Percentiles rank a stretch among this genome's conserved stretches.
These are phyloP conservation scores for Lactarius akahatsu DNA, from an alignment of 768 basidiomycete genomes.

Conservation along the genomic window DNA sequence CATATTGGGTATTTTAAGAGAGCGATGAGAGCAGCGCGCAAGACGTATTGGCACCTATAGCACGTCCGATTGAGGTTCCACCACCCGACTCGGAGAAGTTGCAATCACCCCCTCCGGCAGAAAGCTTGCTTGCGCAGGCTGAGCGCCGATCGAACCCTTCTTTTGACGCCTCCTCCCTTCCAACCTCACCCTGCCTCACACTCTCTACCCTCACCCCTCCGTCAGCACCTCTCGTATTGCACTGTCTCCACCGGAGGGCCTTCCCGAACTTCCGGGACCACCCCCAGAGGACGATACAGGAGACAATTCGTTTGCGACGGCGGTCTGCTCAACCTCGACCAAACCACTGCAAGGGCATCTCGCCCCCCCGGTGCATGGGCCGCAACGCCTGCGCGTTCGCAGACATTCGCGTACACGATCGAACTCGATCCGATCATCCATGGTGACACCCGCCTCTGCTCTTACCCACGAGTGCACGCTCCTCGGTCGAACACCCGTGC, in stretches of 20 bases:
- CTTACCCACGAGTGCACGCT: slow-evolving; percentile 21
- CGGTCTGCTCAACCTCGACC: slow-evolving; percentile 31
- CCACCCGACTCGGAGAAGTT: slow-evolving; percentile 18
- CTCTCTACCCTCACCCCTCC: slow-evolving; percentile 39
- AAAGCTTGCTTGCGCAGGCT: not conserved
- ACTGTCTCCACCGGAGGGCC: slow-evolving; percentile 55
- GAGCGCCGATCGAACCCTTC: slow-evolving; percentile 4
- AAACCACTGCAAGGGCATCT: slow-evolving; percentile 45
- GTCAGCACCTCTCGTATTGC: slow-evolving; percentile 41
- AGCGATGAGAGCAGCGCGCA: slow-evolving; percentile 41
- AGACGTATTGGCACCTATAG: slow-evolving; percentile 16
- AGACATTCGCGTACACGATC: slow-evolving; percentile 18
- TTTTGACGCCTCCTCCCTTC: not conserved
- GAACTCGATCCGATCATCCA: slow-evolving; percentile 19
- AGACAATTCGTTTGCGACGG: slow-evolving; percentile 31
- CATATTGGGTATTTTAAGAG: slow-evolving; percentile 31
- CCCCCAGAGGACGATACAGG: slow-evolving; percentile 49
- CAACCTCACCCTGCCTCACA: slow-evolving; percentile 29
- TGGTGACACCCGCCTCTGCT: slow-evolving; percentile 5
- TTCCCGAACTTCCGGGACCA: slow-evolving; percentile 68
- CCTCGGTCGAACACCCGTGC: slow-evolving; percentile 44
- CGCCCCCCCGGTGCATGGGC: slow-evolving; percentile 48
- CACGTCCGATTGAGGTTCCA: slow-evolving; percentile 23
- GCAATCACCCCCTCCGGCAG: slow-evolving; percentile 36
- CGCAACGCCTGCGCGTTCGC: slow-evolving; percentile 37